These are phyloP conservation scores for Vachellia pachyceras DNA, from an alignment of 306 rosid species.

Conservation along the genomic window DNA sequence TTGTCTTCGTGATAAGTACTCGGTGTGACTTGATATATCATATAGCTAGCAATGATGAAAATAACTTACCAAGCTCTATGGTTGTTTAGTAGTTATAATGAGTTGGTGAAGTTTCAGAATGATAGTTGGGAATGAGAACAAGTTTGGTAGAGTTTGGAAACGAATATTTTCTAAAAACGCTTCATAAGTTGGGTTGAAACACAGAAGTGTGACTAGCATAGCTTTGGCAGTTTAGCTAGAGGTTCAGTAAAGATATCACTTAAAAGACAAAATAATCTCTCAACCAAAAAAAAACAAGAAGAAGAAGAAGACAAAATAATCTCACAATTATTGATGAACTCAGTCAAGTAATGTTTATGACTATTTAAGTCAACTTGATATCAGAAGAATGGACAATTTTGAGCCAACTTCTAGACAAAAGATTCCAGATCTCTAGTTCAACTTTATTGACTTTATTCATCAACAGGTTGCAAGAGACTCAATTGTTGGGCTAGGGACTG, in stretches of 20 bases:
- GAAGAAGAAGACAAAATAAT: neutral
- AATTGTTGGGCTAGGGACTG: constrained; percentile 80
- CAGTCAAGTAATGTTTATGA: neutral
- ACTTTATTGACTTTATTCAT: constrained; percentile 21
- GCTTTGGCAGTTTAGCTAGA: too few species aligned
- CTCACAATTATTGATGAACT: neutral
- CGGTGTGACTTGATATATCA: neutral
- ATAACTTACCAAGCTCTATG: neutral
- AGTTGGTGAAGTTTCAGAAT: too few species aligned
- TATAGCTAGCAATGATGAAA: neutral
- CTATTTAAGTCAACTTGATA: neutral
- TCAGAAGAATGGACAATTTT: neutral
- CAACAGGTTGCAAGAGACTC: constrained; percentile 78
- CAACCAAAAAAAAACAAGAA: too few species aligned
- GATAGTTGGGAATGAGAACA: too few species aligned
- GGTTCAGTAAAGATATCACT: too few species aligned
- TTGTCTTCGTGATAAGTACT: neutral
- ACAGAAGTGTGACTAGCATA: too few species aligned
- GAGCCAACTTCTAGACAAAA: neutral
- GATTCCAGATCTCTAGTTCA: neutral
- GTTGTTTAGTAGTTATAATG: neutral
- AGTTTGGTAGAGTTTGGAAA: too few species aligned
- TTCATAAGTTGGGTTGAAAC: too few species aligned
- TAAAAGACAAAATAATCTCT: too few species aligned
- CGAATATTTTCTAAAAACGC: too few species aligned